These are phyloP conservation scores for Berberis thunbergii DNA, from an alignment of 164 flowering plant species.

Conservation along the genomic window DNA sequence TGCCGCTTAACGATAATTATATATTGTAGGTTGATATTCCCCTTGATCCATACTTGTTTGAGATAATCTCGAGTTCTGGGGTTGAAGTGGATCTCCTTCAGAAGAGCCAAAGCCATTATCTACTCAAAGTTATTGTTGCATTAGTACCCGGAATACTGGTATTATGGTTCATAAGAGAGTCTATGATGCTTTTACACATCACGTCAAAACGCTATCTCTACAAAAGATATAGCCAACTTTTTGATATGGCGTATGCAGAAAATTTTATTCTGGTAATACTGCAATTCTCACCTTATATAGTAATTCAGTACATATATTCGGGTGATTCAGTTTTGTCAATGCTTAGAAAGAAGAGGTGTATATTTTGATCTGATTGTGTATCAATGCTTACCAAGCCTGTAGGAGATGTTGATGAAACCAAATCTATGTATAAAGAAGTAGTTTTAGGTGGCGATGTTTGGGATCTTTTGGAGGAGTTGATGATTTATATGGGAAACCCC, in stretches of 20 bases:
- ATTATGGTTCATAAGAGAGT: conserved; percentile 70
- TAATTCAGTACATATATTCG: neutral
- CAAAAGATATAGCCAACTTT: conserved; percentile 78
- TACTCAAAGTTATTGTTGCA: conserved; percentile 57
- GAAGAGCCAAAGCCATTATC: conserved; percentile 66
- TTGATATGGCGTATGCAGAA: conserved; percentile 85
- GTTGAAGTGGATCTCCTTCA: conserved; percentile 96
- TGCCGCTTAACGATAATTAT: conserved; percentile 1
- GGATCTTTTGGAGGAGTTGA: conserved; percentile 95
- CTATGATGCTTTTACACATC: conserved; percentile 63
- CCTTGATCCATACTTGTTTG: conserved; percentile 89
- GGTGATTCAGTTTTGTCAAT: neutral
- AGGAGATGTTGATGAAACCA: conserved; percentile 59
- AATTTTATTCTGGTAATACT: conserved; percentile 77
- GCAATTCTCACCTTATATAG: neutral
- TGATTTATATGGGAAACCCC: conserved; percentile 96
- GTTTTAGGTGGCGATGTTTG: conserved; percentile 95
- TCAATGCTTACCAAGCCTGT: conserved; percentile 51
- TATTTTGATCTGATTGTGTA: neutral
- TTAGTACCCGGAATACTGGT: conserved; percentile 76
- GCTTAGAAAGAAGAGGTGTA: too few species aligned
- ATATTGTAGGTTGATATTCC: conserved; percentile 85
- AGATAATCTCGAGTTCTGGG: conserved; percentile 71
- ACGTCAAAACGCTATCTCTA: conserved; percentile 65
- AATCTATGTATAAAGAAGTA: conserved; percentile 84